Evolutionary conservation across 805 yeast species (phyloP).

Genomic region (Tetrapisispora nanseiensis): DNA sequence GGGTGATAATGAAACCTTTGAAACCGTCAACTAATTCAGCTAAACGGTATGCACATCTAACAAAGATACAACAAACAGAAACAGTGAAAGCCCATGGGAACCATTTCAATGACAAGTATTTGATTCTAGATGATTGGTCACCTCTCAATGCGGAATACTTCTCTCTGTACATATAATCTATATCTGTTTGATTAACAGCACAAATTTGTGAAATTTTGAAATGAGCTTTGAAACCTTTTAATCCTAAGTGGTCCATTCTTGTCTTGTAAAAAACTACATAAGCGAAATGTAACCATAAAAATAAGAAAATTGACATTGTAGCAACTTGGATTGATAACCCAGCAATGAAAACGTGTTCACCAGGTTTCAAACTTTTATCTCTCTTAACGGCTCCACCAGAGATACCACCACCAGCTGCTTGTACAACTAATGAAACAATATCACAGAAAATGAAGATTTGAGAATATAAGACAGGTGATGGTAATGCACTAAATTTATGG

Average conservation of each 20-base stretch:
- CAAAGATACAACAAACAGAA: slow-evolving; percentile 45
- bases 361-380: slow-evolving; percentile 18
- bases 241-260: slow-evolving; percentile 19
- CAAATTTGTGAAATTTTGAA: slow-evolving; percentile 8
- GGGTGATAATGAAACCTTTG: slow-evolving; percentile 53
- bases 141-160: slow-evolving; percentile 11
- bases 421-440: slow-evolving; percentile 51
- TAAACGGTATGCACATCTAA: slow-evolving; percentile 65
- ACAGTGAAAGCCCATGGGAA: slow-evolving; percentile 38
- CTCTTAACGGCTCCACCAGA: slow-evolving; percentile 41
- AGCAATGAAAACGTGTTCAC: slow-evolving; percentile 49
- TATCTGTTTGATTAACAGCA: slow-evolving; percentile 12
- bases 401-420: slow-evolving; percentile 70
- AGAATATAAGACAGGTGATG: slow-evolving; percentile 33
- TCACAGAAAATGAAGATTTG: slow-evolving; percentile 60
- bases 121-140: slow-evolving; percentile 7
- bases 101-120: slow-evolving; percentile 30
- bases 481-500: slow-evolving; percentile 36
- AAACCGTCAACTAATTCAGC: slow-evolving; percentile 60
- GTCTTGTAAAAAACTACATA: slow-evolving; percentile 29
- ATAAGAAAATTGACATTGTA: slow-evolving; percentile 53
- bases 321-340: slow-evolving; percentile 73
- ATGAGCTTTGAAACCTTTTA: slow-evolving; percentile 6
- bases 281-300: slow-evolving; percentile 40
- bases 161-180: slow-evolving; percentile 20